phyloP scores from a whole-genome alignment of 2,329 filamentous ascomycete species.

The Ophiostoma montium region DNA sequence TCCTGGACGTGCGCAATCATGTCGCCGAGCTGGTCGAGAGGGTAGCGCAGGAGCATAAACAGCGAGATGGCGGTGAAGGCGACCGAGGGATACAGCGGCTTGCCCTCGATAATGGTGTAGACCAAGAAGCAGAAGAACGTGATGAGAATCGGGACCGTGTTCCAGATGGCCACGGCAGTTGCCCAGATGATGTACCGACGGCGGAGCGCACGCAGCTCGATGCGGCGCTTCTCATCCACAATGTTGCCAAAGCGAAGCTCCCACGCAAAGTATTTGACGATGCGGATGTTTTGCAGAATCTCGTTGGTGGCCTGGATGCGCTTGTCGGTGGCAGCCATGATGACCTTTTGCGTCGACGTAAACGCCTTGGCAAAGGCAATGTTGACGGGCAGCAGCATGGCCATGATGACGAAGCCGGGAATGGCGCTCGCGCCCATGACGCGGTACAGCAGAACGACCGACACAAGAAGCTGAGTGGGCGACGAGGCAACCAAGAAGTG shows the following conservation, averaged over 20 bases:
- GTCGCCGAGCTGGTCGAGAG: slow-evolving; percentile 88
- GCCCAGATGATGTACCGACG: slow-evolving; percentile 86
- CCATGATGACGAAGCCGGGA: slow-evolving; percentile 83
- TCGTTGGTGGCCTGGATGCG: slow-evolving; percentile 95
- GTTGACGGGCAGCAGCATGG: slow-evolving; percentile 77
- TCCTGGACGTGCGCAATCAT: slow-evolving; percentile 99
- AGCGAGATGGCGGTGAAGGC: slow-evolving; percentile 94
- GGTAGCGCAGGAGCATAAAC: slow-evolving; percentile 85
- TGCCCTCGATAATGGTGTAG: slow-evolving; percentile 81
- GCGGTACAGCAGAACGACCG: slow-evolving; percentile 68
- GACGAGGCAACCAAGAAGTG: slow-evolving; percentile 92
- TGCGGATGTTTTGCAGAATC: slow-evolving; percentile 89
- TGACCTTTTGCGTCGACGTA: slow-evolving; percentile 72
- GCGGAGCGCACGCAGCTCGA: slow-evolving; percentile 66
- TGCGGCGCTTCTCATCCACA: slow-evolving; percentile 75
- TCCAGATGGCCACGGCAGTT: slow-evolving; percentile 85
- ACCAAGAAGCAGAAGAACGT: slow-evolving; percentile 93
- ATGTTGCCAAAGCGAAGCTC: slow-evolving; percentile 77
- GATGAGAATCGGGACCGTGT: slow-evolving; percentile 85
- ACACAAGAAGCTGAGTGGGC: slow-evolving; percentile 74
- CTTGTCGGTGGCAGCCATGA: slow-evolving; percentile 86
- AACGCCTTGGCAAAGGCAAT: slow-evolving; percentile 79
- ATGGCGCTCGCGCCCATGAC: slow-evolving; percentile 90
- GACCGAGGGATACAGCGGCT: slow-evolving; percentile 77
- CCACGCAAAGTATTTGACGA: slow-evolving; percentile 99